Evolutionary conservation across 106 monocot genomes (phyloP).

Genomic region (Acorus calamus): DNA sequence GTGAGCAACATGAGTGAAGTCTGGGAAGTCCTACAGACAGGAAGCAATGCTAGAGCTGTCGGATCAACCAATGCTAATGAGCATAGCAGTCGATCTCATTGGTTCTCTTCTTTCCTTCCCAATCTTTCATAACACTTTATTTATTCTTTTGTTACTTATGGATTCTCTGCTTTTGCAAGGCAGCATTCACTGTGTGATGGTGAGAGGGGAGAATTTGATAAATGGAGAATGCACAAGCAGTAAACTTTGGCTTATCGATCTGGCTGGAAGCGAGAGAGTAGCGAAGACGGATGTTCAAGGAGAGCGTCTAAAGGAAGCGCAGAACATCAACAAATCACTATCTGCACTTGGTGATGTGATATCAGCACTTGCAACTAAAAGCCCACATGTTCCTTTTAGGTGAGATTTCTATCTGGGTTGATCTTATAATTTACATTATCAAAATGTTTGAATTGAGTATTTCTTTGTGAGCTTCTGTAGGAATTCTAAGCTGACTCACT

Average conservation of each 20-base stretch:
- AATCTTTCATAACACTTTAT: not conserved
- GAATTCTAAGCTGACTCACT: constrained; percentile 96
- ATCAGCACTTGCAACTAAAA: constrained; percentile 89
- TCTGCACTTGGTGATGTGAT: constrained; percentile 98
- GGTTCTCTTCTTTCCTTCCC: constrained; percentile 19
- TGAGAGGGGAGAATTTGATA: constrained; percentile 72
- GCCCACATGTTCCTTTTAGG: constrained; percentile 88
- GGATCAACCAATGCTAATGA: constrained; percentile 85
- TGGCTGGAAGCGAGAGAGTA: constrained; percentile 91
- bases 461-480: constrained; percentile 23
- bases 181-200: constrained; percentile 57
- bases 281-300: constrained; percentile 92
- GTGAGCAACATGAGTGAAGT: constrained; percentile 70
- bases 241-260: constrained; percentile 83
- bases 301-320: constrained; percentile 85
- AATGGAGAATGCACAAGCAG: constrained; percentile 81
- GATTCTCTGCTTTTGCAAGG: not conserved
- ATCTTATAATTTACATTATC: not conserved
- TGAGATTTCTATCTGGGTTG: constrained; percentile 2
- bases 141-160: not conserved
- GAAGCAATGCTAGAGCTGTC: constrained; percentile 78
- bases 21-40: constrained; percentile 77
- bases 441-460: not conserved
- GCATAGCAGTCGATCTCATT: constrained; percentile 92
- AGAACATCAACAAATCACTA: constrained; percentile 84